phyloP scores from a whole-genome alignment of 208 protist species.

The Borovskyia barvae region DNA sequence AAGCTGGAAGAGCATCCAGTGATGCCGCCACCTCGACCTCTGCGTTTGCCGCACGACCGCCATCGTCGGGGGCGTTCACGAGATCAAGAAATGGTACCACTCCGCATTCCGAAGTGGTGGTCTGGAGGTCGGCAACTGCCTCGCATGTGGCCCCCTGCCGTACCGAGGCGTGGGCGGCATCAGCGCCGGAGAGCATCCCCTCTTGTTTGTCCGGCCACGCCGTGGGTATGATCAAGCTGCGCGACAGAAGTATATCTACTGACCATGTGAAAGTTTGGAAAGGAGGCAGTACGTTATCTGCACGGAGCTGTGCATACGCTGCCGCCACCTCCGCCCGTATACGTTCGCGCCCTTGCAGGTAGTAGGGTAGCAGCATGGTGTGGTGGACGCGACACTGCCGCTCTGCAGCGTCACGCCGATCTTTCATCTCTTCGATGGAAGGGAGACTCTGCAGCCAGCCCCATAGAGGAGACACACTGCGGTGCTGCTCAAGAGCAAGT shows the following conservation, averaged over 20 bases:
- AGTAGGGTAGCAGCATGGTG: constrained; percentile 55
- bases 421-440: constrained; percentile 27
- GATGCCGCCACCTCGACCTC: constrained; percentile 60
- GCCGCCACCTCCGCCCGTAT: constrained; percentile 45
- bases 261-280: constrained; percentile 50
- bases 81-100: constrained; percentile 81
- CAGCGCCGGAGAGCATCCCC: too few relatives aligned
- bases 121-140: not conserved
- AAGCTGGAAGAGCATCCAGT: constrained; percentile 63
- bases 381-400: constrained; percentile 68
- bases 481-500: constrained; percentile 73
- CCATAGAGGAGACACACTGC: constrained; percentile 72
- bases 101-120: constrained; percentile 44
- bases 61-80: constrained; percentile 58
- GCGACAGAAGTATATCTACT: constrained; percentile 60
- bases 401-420: constrained; percentile 34
- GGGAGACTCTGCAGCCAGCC: constrained; percentile 81
- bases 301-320: constrained; percentile 39
- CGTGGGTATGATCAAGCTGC: constrained; percentile 49
- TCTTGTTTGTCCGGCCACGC: constrained; percentile 33
- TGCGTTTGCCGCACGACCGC: constrained; percentile 48
- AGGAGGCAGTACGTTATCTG: constrained; percentile 47
- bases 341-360: constrained; percentile 22
- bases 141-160: not conserved
- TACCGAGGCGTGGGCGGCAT: not conserved